Evolutionary conservation across 2,329 filamentous ascomycete species (phyloP).

Genomic region (Colletotrichum sp.): DNA sequence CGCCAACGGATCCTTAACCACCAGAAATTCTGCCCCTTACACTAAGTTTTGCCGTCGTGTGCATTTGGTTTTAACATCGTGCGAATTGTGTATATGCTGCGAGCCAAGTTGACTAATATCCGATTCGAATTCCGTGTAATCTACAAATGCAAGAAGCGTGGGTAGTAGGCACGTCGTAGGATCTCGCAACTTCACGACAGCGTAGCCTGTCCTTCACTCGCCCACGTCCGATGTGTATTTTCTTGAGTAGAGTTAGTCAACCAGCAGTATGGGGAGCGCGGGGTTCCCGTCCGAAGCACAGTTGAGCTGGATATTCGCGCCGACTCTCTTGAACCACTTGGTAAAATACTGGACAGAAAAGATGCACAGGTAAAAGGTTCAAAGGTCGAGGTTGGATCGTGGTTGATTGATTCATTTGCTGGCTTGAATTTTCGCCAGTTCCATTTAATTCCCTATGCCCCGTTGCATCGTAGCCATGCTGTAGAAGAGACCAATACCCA

Average conservation of each 20-base stretch:
- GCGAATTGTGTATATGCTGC: neutral
- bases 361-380: neutral
- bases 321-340: neutral
- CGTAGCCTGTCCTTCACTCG: neutral
- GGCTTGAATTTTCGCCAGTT: conserved; percentile 5
- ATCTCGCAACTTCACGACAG: neutral
- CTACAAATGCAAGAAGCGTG: neutral
- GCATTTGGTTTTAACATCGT: neutral
- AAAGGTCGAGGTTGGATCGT: neutral
- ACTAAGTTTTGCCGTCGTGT: neutral
- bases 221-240: neutral
- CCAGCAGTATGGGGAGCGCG: neutral
- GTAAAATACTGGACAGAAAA: neutral
- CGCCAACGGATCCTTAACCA: neutral
- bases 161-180: neutral
- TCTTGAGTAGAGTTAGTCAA: neutral
- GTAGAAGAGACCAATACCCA: conserved; percentile 12
- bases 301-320: neutral
- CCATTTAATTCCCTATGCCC: neutral
- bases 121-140: neutral
- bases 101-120: neutral
- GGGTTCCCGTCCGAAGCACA: neutral
- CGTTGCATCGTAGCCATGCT: conserved; percentile 7
- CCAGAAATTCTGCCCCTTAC: neutral
- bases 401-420: conserved; percentile 12